These are phyloP conservation scores for Calonectria ilicicola DNA, from an alignment of 2,329 filamentous ascomycete species.

Conservation along the genomic window DNA sequence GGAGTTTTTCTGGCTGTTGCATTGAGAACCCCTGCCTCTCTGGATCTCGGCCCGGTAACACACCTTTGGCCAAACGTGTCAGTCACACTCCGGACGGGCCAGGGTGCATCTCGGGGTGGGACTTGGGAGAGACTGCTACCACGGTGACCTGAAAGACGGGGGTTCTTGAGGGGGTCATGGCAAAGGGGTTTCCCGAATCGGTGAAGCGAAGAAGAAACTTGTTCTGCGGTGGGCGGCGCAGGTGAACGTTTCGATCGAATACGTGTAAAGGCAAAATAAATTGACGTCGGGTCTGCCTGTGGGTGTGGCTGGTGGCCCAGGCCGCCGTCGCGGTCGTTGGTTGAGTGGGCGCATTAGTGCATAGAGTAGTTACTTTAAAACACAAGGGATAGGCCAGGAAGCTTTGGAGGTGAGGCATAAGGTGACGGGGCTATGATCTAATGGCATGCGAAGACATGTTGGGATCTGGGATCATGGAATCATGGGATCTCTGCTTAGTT, in stretches of 20 bases:
- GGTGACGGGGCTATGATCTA: conserved; percentile 12
- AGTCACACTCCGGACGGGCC: conserved; percentile 20
- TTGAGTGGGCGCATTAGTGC: conserved; percentile 45
- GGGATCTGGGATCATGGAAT: conserved; percentile 6
- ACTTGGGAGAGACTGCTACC: background rate
- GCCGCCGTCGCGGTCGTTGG: conserved; percentile 21
- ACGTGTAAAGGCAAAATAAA: background rate
- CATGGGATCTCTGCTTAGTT: background rate
- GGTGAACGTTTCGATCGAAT: background rate
- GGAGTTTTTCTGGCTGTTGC: conserved; percentile 31
- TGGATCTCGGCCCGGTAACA: conserved; percentile 36
- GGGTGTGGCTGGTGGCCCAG: conserved; percentile 15
- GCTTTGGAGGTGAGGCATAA: conserved; percentile 16
- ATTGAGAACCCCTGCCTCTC: conserved; percentile 32
- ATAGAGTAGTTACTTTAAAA: conserved; percentile 27
- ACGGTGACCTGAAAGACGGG: conserved; percentile 19
- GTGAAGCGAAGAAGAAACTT: conserved; percentile 1
- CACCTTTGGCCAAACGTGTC: conserved; percentile 34
- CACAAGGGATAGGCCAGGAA: conserved; percentile 34
- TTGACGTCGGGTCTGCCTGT: background rate
- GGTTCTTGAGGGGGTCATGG: conserved; percentile 6
- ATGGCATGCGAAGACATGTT: conserved; percentile 11
- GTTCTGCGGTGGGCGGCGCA: background rate
- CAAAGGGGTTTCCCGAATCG: background rate
- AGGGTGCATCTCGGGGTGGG: conserved; percentile 26